A percentile compares a stretch with the other conserved stretches of the same genome.
These are phyloP conservation scores for Beta vulgaris DNA, from an alignment of 148 eudicot species.

Conservation along the genomic window DNA sequence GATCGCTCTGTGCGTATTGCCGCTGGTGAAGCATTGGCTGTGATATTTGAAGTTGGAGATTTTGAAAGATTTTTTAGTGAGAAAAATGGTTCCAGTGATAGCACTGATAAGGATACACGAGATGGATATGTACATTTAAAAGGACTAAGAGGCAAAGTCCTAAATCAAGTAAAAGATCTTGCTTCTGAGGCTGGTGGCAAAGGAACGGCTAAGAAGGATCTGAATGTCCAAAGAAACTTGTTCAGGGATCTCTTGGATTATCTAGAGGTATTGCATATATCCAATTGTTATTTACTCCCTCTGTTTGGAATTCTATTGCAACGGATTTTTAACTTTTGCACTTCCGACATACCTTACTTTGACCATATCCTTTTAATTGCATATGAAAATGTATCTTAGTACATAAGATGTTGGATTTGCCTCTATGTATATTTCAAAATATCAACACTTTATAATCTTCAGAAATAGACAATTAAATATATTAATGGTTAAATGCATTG, in stretches of 20 bases:
- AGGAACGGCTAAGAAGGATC: slow-evolving; percentile 76
- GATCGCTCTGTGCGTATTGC: slow-evolving; percentile 84
- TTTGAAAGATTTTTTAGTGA: slow-evolving; percentile 58
- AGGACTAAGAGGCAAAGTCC: slow-evolving; percentile 54
- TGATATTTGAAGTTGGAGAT: slow-evolving; percentile 67
- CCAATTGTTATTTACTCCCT: not conserved
- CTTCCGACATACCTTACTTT: too few relatives aligned
- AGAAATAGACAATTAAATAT: too few relatives aligned
- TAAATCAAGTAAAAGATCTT: slow-evolving; percentile 66
- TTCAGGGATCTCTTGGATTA: slow-evolving; percentile 63
- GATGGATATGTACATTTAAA: slow-evolving; percentile 40
- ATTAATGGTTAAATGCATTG: too few relatives aligned
- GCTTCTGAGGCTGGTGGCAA: slow-evolving; percentile 74
- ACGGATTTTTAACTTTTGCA: too few relatives aligned
- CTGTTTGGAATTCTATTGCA: too few relatives aligned
- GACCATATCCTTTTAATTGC: too few relatives aligned
- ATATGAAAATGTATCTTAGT: too few relatives aligned
- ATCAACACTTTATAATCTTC: too few relatives aligned
- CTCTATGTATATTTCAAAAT: too few relatives aligned
- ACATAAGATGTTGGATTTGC: too few relatives aligned
- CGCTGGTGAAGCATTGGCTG: slow-evolving; percentile 88
- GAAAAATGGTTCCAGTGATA: slow-evolving; percentile 32
- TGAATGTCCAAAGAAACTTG: slow-evolving; percentile 60
- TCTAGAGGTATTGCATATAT: slow-evolving; percentile 58
- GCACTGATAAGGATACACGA: slow-evolving; percentile 33